A percentile compares a stretch with the other conserved stretches of the same genome.
Conservation (phyloP, 2,329 filamentous ascomycete species). For the Fusarium fracticaudum region DNA sequence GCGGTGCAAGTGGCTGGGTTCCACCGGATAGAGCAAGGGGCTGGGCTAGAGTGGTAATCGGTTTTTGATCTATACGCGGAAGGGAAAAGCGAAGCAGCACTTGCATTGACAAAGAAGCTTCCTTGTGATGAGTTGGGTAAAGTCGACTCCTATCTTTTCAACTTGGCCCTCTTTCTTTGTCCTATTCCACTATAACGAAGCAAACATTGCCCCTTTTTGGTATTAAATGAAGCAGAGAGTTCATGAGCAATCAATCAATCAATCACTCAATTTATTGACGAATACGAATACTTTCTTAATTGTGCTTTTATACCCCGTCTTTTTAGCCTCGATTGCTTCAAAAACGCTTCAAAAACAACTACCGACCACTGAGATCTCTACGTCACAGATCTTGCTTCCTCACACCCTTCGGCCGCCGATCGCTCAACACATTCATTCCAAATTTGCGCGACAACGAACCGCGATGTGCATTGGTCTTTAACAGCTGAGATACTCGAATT, state of each 20-base stretch:
- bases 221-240: constrained; percentile 26
- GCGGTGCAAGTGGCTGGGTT: constrained; percentile 11
- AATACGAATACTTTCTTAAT: constrained; percentile 19
- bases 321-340: constrained; percentile 24
- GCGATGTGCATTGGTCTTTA: constrained; percentile 44
- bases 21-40: constrained; percentile 5
- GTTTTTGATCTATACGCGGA: constrained; percentile 25
- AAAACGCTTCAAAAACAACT: constrained; percentile 12
- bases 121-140: constrained; percentile 27
- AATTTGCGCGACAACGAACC: constrained; percentile 4
- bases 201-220: constrained; percentile 29
- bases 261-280: constrained; percentile 1
- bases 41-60: background rate
- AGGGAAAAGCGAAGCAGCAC: constrained; percentile 16
- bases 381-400: constrained; percentile 25
- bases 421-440: background rate
- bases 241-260: constrained; percentile 20
- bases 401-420: constrained; percentile 9
- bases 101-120: constrained; percentile 26
- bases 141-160: constrained; percentile 30
- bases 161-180: constrained; percentile 27
- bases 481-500: constrained; percentile 14
- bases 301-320: constrained; percentile 22
- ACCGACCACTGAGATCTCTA: background rate
- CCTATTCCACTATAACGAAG: constrained; percentile 19